Percentiles rank a stretch among this genome's conserved stretches.
Conservation (phyloP, 139 green algal genomes). For the Marvania coccoides region DNA sequence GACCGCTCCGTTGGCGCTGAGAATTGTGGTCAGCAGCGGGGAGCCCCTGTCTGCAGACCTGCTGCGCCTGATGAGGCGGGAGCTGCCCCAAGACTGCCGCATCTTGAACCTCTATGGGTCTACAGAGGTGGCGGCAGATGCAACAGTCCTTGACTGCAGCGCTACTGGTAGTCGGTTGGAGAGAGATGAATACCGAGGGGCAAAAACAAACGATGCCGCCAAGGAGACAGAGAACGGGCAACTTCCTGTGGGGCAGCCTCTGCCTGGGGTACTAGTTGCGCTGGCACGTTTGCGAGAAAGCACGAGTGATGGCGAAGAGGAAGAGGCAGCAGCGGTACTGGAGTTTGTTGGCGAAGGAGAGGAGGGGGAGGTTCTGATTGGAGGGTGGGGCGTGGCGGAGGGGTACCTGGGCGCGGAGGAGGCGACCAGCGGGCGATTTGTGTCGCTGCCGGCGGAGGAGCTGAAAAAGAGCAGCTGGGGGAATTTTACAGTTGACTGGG, state of each 20-base stretch:
- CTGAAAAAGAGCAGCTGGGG: background rate
- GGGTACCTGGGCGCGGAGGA: slow-evolving; percentile 19
- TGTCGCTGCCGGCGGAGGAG: background rate
- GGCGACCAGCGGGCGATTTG: background rate
- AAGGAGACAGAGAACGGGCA: background rate
- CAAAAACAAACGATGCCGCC: slow-evolving; percentile 19
- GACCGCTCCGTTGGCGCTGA: slow-evolving; percentile 8
- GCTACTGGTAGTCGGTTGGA: slow-evolving; percentile 28
- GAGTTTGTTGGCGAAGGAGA: background rate
- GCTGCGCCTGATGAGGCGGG: slow-evolving; percentile 12
- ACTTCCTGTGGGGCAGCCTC: slow-evolving; percentile 4
- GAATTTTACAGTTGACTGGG: background rate
- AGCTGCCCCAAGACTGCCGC: slow-evolving; percentile 12
- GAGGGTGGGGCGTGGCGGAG: slow-evolving; percentile 26
- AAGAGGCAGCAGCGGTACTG: background rate
- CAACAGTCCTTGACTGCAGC: slow-evolving; percentile 5
- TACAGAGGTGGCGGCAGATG: slow-evolving; percentile 44
- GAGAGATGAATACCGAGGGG: slow-evolving; percentile 18
- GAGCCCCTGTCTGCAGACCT: slow-evolving; percentile 36
- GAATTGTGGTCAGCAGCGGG: slow-evolving; percentile 42
- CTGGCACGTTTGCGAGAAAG: background rate
- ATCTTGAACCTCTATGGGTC: slow-evolving; percentile 57
- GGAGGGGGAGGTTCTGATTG: slow-evolving; percentile 38
- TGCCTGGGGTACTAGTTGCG: background rate
- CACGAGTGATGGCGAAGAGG: background rate